Evolutionary conservation across 1,284 basidiomycete species (phyloP), one percentile per base, ranked within the genome.

Genomic region (Gymnopus androsaceus): DNA sequence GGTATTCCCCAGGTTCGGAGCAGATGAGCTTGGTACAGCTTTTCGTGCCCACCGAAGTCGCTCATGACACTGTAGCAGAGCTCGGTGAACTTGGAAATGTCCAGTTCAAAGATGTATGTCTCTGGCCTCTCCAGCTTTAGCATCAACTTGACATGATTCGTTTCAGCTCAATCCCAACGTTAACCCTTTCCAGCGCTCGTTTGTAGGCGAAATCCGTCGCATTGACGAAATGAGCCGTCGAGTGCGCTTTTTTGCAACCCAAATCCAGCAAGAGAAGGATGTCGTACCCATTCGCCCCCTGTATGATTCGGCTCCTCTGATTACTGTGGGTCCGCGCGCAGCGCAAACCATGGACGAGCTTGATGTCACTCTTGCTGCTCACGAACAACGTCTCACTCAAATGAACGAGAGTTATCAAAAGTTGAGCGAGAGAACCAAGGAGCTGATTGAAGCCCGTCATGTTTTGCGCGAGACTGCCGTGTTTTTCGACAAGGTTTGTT

Each of bases 21-120:
- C 83, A 87, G 78, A 98, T 98, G 95, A 96, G 94, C 80, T 82
- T 97, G 76, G 91, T 98, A 64, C 95, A 99, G 82, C 88, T 99
- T 69, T 97, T 96, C 74, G 92, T 98, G 65, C 97, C 97, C 49
- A 91, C 92, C 47, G 97, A 99, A 81, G 94, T 97, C 55, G 94
- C 95, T 23, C 97, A 99, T 73, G 93, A 97, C 67, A 93, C 96
- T 49, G 93, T 98, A 59, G 87, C 91, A 60, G 94, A 97, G 71
- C 87, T 99, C 17, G 96, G 94, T 62, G 94, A 98, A 74, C 85
- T 98, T 50, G 94, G 95, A 54, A 86, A 96, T 72, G 90, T 99
- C 31, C 94, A 99, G 73, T 98, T 99, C 78, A 98, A 96, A 79
- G 96, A 99, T 75, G 93, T 96, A 41, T 36, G 46, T n/a, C n/a